phyloP scores from a whole-genome alignment of 768 basidiomycete genomes.

The Pleurotus ostreatus region DNA sequence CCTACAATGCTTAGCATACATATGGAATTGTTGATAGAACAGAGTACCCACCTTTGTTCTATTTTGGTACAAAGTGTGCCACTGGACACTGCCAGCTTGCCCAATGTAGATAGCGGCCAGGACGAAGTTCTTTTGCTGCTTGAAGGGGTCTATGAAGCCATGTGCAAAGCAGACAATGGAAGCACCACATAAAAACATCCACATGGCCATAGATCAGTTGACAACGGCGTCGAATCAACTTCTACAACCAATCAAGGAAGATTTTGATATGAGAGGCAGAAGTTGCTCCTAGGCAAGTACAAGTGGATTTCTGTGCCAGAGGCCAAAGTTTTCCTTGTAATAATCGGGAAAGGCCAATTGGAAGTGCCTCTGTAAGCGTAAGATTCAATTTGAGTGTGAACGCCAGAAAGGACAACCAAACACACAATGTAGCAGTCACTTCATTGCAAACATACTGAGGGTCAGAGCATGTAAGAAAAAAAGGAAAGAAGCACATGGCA shows the following conservation, averaged over 20 bases:
- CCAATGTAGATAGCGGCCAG: neutral
- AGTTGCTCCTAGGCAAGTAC: conserved; percentile 1
- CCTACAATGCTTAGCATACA: too few relatives aligned
- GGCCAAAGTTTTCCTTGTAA: neutral
- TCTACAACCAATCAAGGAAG: conserved; percentile 3
- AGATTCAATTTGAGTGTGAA: neutral
- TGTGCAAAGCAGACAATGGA: conserved; percentile 6
- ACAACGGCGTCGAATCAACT: neutral
- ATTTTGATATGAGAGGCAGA: neutral
- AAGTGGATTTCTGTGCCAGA: neutral
- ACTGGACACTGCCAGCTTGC: neutral
- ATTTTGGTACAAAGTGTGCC: neutral
- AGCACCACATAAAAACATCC: conserved; percentile 5
- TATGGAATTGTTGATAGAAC: too few relatives aligned
- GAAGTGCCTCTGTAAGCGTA: neutral
- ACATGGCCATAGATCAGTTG: neutral
- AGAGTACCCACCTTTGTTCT: too few relatives aligned
- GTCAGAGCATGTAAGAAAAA: neutral
- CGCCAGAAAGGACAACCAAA: too few relatives aligned
- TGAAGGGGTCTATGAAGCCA: neutral
- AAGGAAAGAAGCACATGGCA: neutral
- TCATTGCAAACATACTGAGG: neutral
- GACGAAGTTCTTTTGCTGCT: neutral
- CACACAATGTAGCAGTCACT: neutral
- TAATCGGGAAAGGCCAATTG: neutral